Evolutionary conservation across 495 filamentous ascomycete genomes (phyloP).

Genomic region (Penicillium atrosanguineum): DNA sequence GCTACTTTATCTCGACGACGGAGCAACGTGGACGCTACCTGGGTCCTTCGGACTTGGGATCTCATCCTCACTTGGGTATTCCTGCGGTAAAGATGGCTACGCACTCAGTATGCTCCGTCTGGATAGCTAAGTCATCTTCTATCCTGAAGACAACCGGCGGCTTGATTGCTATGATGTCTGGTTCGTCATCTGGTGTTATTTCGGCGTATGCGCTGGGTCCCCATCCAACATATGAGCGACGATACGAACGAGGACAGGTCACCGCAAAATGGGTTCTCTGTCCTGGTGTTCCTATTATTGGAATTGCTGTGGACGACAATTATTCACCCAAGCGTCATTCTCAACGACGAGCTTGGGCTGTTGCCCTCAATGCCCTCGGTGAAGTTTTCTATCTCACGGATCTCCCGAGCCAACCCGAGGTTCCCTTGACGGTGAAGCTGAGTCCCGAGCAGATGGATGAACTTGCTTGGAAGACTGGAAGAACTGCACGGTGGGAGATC

Average conservation of each 20-base stretch:
- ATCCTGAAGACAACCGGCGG: conserved; percentile 73
- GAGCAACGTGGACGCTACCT: conserved; percentile 80
- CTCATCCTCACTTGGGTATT: conserved; percentile 59
- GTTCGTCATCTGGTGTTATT: conserved; percentile 83
- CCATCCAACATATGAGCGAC: conserved; percentile 61
- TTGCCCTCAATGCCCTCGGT: conserved; percentile 84
- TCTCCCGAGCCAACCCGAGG: conserved; percentile 50
- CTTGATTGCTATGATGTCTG: conserved; percentile 75
- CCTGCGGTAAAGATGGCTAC: conserved; percentile 60
- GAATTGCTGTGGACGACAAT: conserved; percentile 79
- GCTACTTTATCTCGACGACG: conserved; percentile 70
- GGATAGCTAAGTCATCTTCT: conserved; percentile 82
- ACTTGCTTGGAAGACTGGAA: conserved; percentile 75
- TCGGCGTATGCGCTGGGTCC: conserved; percentile 76
- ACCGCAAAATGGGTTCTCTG: conserved; percentile 86
- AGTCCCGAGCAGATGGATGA: conserved; percentile 51
- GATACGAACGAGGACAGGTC: conserved; percentile 69
- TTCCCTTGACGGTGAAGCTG: conserved; percentile 25
- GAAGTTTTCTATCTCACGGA: conserved; percentile 84
- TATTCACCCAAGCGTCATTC: conserved; percentile 67
- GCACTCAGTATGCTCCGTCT: conserved; percentile 72
- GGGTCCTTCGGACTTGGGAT: conserved; percentile 47
- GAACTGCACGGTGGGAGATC: conserved; percentile 75
- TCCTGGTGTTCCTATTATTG: conserved; percentile 89
- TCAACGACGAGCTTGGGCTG: conserved; percentile 76